phyloP scores from a whole-genome alignment of 2,329 filamentous ascomycete species.

The Aspergillus awamori region DNA sequence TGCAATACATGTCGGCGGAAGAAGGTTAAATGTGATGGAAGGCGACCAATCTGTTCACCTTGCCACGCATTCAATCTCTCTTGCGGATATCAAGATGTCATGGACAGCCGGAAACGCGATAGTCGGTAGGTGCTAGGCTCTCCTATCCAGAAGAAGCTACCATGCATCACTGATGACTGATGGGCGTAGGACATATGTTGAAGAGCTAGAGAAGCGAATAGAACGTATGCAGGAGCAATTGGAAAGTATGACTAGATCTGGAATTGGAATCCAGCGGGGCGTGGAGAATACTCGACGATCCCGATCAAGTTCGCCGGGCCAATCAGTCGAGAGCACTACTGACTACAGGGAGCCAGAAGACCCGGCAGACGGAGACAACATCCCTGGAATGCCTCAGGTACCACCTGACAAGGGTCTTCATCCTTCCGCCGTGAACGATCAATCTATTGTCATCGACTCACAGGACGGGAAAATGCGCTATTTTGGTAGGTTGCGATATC shows the following conservation, averaged over 20 bases:
- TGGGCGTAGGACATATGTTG: slow-evolving; percentile 12
- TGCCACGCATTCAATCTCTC: slow-evolving; percentile 13
- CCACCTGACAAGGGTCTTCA: neutral
- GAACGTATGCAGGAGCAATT: slow-evolving; percentile 15
- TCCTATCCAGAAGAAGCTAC: neutral
- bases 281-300: neutral
- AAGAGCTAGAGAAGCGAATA: slow-evolving; percentile 15
- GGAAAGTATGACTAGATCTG: slow-evolving; percentile 1
- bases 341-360: neutral
- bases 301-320: neutral
- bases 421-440: slow-evolving; percentile 1
- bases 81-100: slow-evolving; percentile 12
- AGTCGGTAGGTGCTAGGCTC: neutral
- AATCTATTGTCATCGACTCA: slow-evolving; percentile 19
- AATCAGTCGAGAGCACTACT: neutral
- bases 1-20: slow-evolving; percentile 18
- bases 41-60: slow-evolving; percentile 14
- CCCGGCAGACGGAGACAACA: neutral
- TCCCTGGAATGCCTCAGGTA: neutral
- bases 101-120: neutral
- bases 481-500: slow-evolving; percentile 16
- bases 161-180: neutral
- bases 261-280: neutral
- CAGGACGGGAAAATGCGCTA: slow-evolving; percentile 23
- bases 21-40: slow-evolving; percentile 17